Evolutionary conservation across 306 rosid species (phyloP).

Genomic region (Gillenia trifoliata): DNA sequence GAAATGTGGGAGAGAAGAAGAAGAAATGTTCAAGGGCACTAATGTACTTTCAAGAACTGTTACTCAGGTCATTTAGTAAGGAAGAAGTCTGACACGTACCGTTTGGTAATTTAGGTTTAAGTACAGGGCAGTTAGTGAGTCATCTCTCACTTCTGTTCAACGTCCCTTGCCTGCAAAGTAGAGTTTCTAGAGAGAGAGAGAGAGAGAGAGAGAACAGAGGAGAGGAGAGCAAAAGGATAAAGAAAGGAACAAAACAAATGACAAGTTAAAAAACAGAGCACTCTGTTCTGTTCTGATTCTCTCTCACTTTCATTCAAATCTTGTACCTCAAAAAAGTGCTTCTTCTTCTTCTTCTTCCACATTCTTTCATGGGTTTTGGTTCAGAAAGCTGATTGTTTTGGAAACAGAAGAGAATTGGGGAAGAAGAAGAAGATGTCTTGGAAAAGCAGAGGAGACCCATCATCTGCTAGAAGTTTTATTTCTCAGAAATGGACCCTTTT

Average conservation of each 20-base stretch:
- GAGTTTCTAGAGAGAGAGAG: constrained; percentile 21
- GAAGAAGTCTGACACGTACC: constrained; percentile 27
- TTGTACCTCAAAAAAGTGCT: constrained; percentile 1
- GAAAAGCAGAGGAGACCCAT: constrained; percentile 68
- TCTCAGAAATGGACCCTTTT: constrained; percentile 70
- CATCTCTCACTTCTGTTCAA: constrained; percentile 53
- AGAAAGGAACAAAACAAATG: constrained; percentile 46
- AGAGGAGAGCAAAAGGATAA: constrained; percentile 26
- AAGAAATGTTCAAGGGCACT: constrained; percentile 12
- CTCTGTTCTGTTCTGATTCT: constrained; percentile 35
- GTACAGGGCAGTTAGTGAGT: constrained; percentile 54
- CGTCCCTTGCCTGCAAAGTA: constrained; percentile 78
- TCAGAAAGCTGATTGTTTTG: constrained; percentile 14
- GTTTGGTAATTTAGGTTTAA: constrained; percentile 48
- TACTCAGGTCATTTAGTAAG: constrained; percentile 21
- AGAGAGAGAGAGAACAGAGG: constrained; percentile 28
- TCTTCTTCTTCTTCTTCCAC: constrained; percentile 14
- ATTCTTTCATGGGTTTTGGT: constrained; percentile 26
- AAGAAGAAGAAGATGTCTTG: constrained; percentile 46
- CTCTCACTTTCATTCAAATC: background rate
- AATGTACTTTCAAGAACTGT: constrained; percentile 30
- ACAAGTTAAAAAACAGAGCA: constrained; percentile 6
- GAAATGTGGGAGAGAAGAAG: background rate
- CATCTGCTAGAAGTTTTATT: constrained; percentile 50
- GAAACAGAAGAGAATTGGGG: constrained; percentile 6